Evolutionary conservation across 2,329 filamentous ascomycete species (phyloP), one percentile per base, ranked within the genome.

Genomic region (Claviceps humidiphila): DNA sequence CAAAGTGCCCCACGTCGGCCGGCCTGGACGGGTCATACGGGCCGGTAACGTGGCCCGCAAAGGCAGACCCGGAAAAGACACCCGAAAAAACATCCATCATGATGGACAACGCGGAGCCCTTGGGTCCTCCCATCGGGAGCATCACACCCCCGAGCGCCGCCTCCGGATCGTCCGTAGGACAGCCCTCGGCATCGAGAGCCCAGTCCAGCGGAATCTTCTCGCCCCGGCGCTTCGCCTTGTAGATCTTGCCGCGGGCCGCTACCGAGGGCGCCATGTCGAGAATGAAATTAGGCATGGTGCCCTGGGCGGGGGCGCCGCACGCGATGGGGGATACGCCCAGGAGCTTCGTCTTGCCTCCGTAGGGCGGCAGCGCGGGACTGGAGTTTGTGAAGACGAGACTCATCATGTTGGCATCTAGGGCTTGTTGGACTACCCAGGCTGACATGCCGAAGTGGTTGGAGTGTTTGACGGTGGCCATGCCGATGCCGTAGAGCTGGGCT

Each of bases 51-150:
- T 85, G 74, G 0, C 87, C 87, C 0, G 85, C 88, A 66, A 88
- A 93, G 0, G 86, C 86, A 37, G 82, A 84, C 0, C 87, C 87
- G 0, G 85, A 88, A 0, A 93, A 61, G 0, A 87, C 83, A 0
- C 87, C 87, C 0, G 85, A 89, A 62, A 93, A 91, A 2, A 94
- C 84, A 62, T 93, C 87, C 88, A 93, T 93, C 85, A 89, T 91
- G 52, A 93, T 79, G 0, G 85, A 72, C 42, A 93, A 65, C 0
- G 78, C 88, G 2, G 83, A 87, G 0, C 88, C 88, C 65, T 93
- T 93, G 0, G 87, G 86, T 0, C 88, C 87, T 2, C 87, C 87
- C 84, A 93, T 89, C 0, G 87, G 87, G 20, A 91, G 68, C 87
- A 93, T 91, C 3, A 90, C 85, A 1, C 87, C 87, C 38, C 80